Evolutionary conservation across 2,329 filamentous ascomycete genomes (phyloP).

Genomic region (Chaetothyriales sp.): DNA sequence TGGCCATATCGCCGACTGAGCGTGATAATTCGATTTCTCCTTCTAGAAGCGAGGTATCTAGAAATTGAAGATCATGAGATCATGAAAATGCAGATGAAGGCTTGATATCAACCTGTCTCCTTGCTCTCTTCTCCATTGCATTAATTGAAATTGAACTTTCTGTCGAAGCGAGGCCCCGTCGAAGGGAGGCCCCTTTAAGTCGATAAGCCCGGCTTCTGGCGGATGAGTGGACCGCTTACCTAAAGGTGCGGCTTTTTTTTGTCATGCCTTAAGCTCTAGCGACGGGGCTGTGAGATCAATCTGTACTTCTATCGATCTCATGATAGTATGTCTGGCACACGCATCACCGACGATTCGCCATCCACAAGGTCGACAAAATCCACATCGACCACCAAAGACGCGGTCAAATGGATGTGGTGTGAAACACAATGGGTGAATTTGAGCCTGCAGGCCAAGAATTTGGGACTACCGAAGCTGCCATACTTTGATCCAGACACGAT

Average conservation of each 20-base stretch:
- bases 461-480: slow-evolving; percentile 9
- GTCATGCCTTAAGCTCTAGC: neutral
- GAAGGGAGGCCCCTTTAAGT: no score
- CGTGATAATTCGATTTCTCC: no score
- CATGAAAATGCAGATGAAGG: neutral
- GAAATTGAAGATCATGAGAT: neutral
- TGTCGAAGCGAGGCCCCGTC: no score
- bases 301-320: neutral
- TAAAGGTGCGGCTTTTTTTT: neutral
- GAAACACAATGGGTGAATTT: slow-evolving; percentile 18
- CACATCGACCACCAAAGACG: slow-evolving; percentile 5
- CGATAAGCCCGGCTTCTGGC: no score
- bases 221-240: neutral
- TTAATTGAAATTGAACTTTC: no score
- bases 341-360: neutral
- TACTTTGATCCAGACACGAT: slow-evolving; percentile 19
- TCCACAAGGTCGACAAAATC: neutral
- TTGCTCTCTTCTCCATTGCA: neutral
- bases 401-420: slow-evolving; percentile 12
- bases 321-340: neutral
- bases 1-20: no score
- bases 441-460: slow-evolving; percentile 13
- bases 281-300: neutral
- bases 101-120: neutral
- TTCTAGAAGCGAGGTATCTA: no score